Base-by-base conservation (phyloP, 2,329 filamentous ascomycete species). In the Diaporthe sp. region DNA sequence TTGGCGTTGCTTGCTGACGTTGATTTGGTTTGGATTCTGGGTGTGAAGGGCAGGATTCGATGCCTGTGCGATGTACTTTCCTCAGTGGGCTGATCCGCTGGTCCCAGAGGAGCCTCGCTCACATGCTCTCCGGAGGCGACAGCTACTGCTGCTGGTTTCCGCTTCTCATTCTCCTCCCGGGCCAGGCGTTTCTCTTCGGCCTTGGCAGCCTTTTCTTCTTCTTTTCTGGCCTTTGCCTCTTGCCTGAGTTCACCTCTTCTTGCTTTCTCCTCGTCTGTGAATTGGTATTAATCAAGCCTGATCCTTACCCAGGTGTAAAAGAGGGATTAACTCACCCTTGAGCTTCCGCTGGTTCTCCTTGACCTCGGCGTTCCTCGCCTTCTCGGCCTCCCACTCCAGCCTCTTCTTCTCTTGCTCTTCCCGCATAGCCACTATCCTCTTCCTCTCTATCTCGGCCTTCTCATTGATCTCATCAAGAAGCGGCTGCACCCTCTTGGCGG, bases 391-490 rank as follows among this genome's bases (percentile, higher is more conserved):
- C 67, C 90, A 88, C 68, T 92, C 88, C 72, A 92, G 89, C 81
- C 92, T 89, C 79, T 90, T 89, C 77, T 92, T 88, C 75, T 95
- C 92, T 76, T 91, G 87, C 76, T 95, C 93, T 25, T 92, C 82
- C 57, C 90, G 88, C 15, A 90, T 84, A 78, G 92, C 90, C 62
- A 92, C 87, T 76, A 94, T 89, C 76, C 92, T 89, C 67, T 93
- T 94, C 53, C 91, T 88, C 81, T 95, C 92, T 77, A 88, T 88
- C 80, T 95, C 93, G 0, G 94, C 94, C 81, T 92, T 94, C 71
- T 94, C 92, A 72, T 93, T 92, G 77, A 98, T 97, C 78, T 97
- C 94, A 78, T 98, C 93, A 8, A 98, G 83, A 0, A 97, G 92
- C 6, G 96, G 96, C 82, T 96, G 94, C 22, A 98, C 90, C 78